Evolutionary conservation across 345 rosid species (phyloP), one percentile per base, ranked within the genome.

Genomic region (Populus pruinosa): DNA sequence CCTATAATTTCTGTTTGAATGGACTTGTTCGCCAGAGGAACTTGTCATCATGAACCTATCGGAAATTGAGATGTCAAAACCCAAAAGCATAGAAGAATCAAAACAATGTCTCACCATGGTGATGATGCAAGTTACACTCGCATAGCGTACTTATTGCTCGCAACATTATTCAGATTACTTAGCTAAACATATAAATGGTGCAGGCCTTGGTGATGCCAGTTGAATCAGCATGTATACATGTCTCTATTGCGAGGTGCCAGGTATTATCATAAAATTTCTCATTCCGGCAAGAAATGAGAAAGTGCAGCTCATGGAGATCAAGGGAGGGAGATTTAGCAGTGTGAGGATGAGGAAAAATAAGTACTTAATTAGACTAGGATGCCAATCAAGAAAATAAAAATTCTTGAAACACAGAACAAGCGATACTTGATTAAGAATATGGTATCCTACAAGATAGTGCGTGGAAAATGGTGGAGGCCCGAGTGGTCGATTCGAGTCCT

Each of bases 21-120:
- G 69, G 69, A 76, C 55, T 74, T 74, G 82, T 72, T 73, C 79
- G 63, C 75, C 80, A 39, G 84, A 82, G 43, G 81, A 73, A 70
- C 88, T 80, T 72, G 81, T 81, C 88, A 80, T 85, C 76, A 59
- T 21, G 44, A 80, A 18, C 80, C 84, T 78, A 41, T 75, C 56
- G 62, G 4, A 77, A 77, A 56, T 41, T 41, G 1, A 31, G 53
- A 64, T 70, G 25, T 21, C 55, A 62, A 9, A 35, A 35, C 4
- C 25, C 16, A 0, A 41, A 56, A 72, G n/a, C 18, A 35, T 13
- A 5, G 59, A 53, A 72, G 41, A 53, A 56, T 2, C 20, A 6
- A 2, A n/a, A 23, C 23, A 72, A 13, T 55, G 75, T 49, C 23
- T n/a, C 39, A 36, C 49, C 47, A 72, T 56, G 25, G 8, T 4